phyloP scores from a whole-genome alignment of 106 monocot species.

The Dactylorhiza incarnata region DNA sequence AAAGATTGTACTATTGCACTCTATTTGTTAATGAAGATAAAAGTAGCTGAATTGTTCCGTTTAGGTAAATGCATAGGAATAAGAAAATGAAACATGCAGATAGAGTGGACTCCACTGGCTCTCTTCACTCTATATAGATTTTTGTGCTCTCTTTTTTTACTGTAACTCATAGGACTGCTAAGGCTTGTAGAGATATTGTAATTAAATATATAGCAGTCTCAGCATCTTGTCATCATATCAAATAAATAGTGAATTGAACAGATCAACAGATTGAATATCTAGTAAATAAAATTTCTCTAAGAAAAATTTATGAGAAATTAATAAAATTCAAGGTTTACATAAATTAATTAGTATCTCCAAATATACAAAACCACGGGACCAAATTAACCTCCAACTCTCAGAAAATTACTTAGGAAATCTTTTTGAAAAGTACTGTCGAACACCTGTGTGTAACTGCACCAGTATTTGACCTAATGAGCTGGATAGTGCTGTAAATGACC shows the following conservation, averaged over 20 bases:
- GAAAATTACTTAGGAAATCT: neutral
- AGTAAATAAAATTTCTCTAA: neutral
- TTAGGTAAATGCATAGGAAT: neutral
- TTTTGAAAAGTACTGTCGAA: neutral
- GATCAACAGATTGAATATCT: neutral
- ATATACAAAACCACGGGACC: neutral
- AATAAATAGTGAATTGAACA: slow-evolving; percentile 1
- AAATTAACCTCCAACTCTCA: neutral
- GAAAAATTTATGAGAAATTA: neutral
- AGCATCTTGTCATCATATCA: neutral
- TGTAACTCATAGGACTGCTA: neutral
- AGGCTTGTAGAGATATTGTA: neutral
- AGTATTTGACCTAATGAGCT: slow-evolving; percentile 79
- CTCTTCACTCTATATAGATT: neutral
- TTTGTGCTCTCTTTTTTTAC: neutral
- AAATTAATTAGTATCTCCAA: neutral
- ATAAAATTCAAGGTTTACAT: neutral
- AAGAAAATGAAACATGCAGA: neutral
- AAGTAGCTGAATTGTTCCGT: neutral
- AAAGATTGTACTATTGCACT: neutral
- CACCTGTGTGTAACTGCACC: slow-evolving; percentile 93
- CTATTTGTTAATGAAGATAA: neutral
- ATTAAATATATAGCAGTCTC: neutral
- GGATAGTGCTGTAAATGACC: slow-evolving; percentile 88
- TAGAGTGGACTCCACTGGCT: neutral